Percentiles rank a stretch among this genome's conserved stretches.
phyloP scores from a whole-genome alignment of 2,329 filamentous ascomycete genomes.

The Pyrenophora teres region DNA sequence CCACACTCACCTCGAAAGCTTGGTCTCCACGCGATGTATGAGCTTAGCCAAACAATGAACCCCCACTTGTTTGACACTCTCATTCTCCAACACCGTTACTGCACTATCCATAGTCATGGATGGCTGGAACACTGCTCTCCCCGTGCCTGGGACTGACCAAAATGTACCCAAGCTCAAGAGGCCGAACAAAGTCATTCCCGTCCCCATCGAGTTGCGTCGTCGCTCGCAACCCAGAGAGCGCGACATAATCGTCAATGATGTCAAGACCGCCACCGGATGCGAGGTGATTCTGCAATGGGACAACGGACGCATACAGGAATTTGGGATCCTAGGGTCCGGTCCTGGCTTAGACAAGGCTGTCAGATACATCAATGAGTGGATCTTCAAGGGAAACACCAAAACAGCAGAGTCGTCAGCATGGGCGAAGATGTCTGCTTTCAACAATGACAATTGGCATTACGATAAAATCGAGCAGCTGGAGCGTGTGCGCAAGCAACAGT shows the following conservation, averaged over 20 bases:
- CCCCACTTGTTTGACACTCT: neutral
- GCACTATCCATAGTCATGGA: neutral
- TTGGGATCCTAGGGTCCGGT: conserved; percentile 33
- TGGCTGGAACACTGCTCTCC: neutral
- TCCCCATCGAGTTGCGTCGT: conserved; percentile 28
- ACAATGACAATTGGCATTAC: conserved; percentile 31
- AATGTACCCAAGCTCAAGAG: conserved; percentile 11
- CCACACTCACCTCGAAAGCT: conserved; percentile 5
- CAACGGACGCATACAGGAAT: conserved; percentile 19
- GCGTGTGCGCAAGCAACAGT: conserved; percentile 24
- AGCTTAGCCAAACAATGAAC: neutral
- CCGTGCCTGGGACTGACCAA: neutral
- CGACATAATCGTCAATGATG: conserved; percentile 13
- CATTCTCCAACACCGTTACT: too few species aligned
- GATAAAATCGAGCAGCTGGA: conserved; percentile 22
- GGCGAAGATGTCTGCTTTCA: conserved; percentile 35
- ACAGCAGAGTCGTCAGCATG: conserved; percentile 30
- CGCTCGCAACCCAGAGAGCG: conserved; percentile 17
- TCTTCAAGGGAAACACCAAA: conserved; percentile 25
- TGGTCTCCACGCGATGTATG: neutral
- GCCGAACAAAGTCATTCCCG: conserved; percentile 24
- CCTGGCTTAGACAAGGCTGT: conserved; percentile 24
- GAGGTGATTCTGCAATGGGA: conserved; percentile 22
- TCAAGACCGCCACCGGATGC: conserved; percentile 28
- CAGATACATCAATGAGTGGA: conserved; percentile 35